Evolutionary conservation across 441 rosid species (phyloP).

Genomic region (Gossypium davidsonii): DNA sequence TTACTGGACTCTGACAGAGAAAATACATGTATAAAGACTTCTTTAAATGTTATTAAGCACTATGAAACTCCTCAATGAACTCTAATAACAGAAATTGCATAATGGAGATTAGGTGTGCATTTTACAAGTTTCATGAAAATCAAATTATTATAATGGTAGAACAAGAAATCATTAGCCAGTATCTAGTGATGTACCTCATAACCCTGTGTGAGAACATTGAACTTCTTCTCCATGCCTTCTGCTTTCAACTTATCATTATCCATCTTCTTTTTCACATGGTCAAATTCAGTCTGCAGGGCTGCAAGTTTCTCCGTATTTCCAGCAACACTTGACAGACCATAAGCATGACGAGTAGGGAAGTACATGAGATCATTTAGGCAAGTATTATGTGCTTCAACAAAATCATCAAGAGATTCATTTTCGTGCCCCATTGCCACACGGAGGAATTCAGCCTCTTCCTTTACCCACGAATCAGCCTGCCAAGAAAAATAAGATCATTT

Average conservation of each 20-base stretch:
- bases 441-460: slow-evolving; percentile 65
- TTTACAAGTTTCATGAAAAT: not conserved
- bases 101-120: not conserved
- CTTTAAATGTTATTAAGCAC: not conserved
- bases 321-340: slow-evolving; percentile 90
- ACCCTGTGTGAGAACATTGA: slow-evolving; percentile 76
- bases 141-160: not conserved
- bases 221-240: slow-evolving; percentile 69
- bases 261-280: slow-evolving; percentile 55
- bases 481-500: slow-evolving; percentile 10
- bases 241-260: slow-evolving; percentile 87
- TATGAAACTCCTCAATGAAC: not conserved
- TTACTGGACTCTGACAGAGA: not conserved
- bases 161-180: not conserved
- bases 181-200: slow-evolving; percentile 61
- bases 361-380: slow-evolving; percentile 90
- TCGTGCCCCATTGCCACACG: slow-evolving; percentile 85
- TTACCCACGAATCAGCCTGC: slow-evolving; percentile 67
- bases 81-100: not conserved
- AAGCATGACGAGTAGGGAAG: slow-evolving; percentile 84
- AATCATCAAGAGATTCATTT: slow-evolving; percentile 71
- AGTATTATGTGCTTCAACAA: slow-evolving; percentile 82
- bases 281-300: slow-evolving; percentile 75
- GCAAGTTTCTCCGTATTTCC: slow-evolving; percentile 79
- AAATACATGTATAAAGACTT: not conserved